phyloP scores from a whole-genome alignment of 2,329 filamentous ascomycete species.

The Leptosphaerulina australis region DNA sequence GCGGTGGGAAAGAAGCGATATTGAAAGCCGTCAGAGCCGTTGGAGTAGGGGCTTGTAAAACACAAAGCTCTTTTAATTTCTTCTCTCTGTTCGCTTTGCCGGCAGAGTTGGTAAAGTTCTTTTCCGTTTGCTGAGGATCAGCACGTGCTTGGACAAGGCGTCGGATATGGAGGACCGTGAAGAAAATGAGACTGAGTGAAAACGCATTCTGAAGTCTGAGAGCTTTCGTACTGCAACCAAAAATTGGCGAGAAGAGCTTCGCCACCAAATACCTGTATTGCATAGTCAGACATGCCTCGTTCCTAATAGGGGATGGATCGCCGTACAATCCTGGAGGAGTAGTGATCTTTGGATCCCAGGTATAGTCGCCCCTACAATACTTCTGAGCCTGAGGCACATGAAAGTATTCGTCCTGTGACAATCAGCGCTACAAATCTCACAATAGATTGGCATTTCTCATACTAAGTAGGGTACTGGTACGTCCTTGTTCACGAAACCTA shows the following conservation, averaged over 20 bases:
- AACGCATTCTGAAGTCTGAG: constrained; percentile 50
- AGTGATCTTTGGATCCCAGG: constrained; percentile 97
- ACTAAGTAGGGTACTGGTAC: constrained; percentile 66
- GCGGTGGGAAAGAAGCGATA: constrained; percentile 79
- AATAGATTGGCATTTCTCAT: constrained; percentile 28
- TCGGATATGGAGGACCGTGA: constrained; percentile 1
- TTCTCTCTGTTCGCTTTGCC: neutral
- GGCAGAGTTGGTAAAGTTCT: neutral
- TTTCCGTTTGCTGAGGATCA: constrained; percentile 1
- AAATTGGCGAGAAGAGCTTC: constrained; percentile 45
- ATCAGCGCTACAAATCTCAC: constrained; percentile 8
- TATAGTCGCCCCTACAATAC: constrained; percentile 73
- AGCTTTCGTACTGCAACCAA: constrained; percentile 49
- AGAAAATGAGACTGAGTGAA: constrained; percentile 46
- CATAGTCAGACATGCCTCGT: neutral
- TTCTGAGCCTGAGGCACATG: constrained; percentile 90
- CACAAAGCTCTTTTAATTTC: neutral
- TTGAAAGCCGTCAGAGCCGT: constrained; percentile 72
- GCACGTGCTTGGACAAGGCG: constrained; percentile 1
- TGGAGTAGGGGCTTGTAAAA: constrained; percentile 38
- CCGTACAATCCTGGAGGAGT: constrained; percentile 81
- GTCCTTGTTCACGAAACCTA: constrained; percentile 50
- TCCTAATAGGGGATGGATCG: constrained; percentile 8
- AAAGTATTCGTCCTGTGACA: constrained; percentile 76
- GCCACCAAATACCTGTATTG: constrained; percentile 50